Evolutionary conservation across 2,329 filamentous ascomycete species (phyloP).

Genomic region (Alternaria gaisen): DNA sequence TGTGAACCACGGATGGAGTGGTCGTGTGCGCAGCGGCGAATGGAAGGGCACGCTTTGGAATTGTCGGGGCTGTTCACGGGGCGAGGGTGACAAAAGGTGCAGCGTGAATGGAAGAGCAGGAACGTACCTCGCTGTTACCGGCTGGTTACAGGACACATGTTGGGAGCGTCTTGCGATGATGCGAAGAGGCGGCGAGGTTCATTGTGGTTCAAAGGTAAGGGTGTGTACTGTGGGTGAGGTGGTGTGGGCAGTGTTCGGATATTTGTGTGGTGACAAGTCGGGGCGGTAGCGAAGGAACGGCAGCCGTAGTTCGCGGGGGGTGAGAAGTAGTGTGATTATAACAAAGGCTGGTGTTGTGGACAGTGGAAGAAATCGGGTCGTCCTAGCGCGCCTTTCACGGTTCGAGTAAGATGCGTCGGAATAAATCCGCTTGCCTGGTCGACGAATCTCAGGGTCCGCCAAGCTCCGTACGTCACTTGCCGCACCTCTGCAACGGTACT

Average conservation of each 20-base stretch:
- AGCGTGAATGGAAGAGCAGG: background rate
- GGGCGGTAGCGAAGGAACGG: conserved; percentile 30
- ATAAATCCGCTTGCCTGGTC: conserved; percentile 19
- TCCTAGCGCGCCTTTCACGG: conserved; percentile 14
- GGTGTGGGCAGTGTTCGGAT: conserved; percentile 9
- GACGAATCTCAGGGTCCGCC: conserved; percentile 13
- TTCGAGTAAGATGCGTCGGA: conserved; percentile 16
- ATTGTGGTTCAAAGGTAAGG: conserved; percentile 22
- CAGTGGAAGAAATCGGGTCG: conserved; percentile 19
- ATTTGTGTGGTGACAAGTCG: conserved; percentile 20
- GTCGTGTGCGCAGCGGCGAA: conserved; percentile 2
- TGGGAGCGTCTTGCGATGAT: conserved; percentile 37
- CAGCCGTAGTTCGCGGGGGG: conserved; percentile 17
- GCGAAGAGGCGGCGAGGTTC: conserved; percentile 39
- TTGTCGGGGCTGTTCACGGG: background rate
- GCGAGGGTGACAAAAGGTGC: background rate
- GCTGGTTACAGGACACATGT: conserved; percentile 39
- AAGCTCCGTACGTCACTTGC: conserved; percentile 18
- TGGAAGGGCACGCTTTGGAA: conserved; percentile 5
- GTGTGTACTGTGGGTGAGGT: conserved; percentile 1
- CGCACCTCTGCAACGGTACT: background rate
- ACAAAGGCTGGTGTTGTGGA: conserved; percentile 20
- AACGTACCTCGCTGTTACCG: conserved; percentile 39
- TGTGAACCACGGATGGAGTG: conserved; percentile 12
- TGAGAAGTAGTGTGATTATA: conserved; percentile 17